Base-by-base conservation (phyloP, 2,329 filamentous ascomycete species). In the Xylaria sp. region DNA sequence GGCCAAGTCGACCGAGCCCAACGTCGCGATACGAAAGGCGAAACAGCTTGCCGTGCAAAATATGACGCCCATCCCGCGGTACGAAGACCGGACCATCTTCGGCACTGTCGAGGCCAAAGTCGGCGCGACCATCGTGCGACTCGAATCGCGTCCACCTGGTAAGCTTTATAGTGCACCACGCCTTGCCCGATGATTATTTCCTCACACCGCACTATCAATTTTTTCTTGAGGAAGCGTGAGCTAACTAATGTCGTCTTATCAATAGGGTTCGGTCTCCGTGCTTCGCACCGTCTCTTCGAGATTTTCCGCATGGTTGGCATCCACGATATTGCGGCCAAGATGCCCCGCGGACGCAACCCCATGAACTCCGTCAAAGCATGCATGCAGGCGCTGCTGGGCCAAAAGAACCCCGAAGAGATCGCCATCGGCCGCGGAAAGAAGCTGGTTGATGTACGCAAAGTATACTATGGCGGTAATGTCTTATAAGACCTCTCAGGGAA, bases 361-460 rank as follows among this genome's bases (percentile, higher is more conserved):
- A 97, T 98, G 94, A 99, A 99, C 85, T 93, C 94, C 20, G 92
- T 97, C 83, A 98, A 98, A 84, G 96, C 96, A 15, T 88, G 94
- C 50, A 93, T 92, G 82, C 81, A 95, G 80, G 95, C 94, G 5
- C 85, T 99, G 71, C 88, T 89, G 80, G 92, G 86, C 84, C 96
- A 99, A 84, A 89, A 89, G 70, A 86, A 97, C 78, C 96, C 96
- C 37, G 93, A 98, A 80, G 90, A 95, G 78, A 91, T 99, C 78
- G 96, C 96, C 66, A 88, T 92, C 59, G 95, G 94, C 62, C 85
- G 94, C 73, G 95, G 96, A 70, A 95, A 93, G 88, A 99, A 99
- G 88, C 81, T 99, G 78, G 94, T 99, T 41, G 96, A 99, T 84
- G 93, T 95, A 73, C 87, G 96, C 75, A 98, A 96, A 86, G 96